These are phyloP conservation scores for Leptodontidium sp. DNA, from an alignment of 2,329 filamentous ascomycete genomes.

Conservation along the genomic window DNA sequence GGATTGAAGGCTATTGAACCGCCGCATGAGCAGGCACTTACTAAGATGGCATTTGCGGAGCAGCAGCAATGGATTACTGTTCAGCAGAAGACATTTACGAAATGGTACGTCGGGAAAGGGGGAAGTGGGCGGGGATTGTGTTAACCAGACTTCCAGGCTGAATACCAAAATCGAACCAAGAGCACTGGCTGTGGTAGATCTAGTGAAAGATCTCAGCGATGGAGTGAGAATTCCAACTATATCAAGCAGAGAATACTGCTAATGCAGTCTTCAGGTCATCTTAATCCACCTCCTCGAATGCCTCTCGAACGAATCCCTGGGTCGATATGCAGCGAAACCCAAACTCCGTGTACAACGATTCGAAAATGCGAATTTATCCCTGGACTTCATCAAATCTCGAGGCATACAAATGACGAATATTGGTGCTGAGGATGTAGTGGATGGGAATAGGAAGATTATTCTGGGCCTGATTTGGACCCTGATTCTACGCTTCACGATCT, in stretches of 20 bases:
- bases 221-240: conserved; percentile 69
- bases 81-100: conserved; percentile 99
- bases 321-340: conserved; percentile 94
- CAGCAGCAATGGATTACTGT: conserved; percentile 78
- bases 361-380: conserved; percentile 95
- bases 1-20: conserved; percentile 44
- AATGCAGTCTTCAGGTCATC: conserved; percentile 69
- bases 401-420: conserved; percentile 99
- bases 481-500: conserved; percentile 97
- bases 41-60: conserved; percentile 70
- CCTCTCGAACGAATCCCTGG: conserved; percentile 91
- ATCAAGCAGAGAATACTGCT: conserved; percentile 26
- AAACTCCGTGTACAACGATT: conserved; percentile 96
- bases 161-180: conserved; percentile 91
- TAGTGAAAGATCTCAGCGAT: conserved; percentile 90
- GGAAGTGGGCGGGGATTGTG: conserved; percentile 5
- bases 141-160: conserved; percentile 65
- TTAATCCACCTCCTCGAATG: conserved; percentile 98
- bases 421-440: conserved; percentile 96
- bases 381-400: conserved; percentile 90
- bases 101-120: conserved; percentile 70
- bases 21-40: conserved; percentile 45
- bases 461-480: conserved; percentile 97
- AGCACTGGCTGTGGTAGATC: conserved; percentile 81
- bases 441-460: conserved; percentile 97